A percentile compares a stretch with the other conserved stretches of the same genome.
Conservation (phyloP, 2,329 filamentous ascomycete species). For the Colletotrichum chlorophyti region DNA sequence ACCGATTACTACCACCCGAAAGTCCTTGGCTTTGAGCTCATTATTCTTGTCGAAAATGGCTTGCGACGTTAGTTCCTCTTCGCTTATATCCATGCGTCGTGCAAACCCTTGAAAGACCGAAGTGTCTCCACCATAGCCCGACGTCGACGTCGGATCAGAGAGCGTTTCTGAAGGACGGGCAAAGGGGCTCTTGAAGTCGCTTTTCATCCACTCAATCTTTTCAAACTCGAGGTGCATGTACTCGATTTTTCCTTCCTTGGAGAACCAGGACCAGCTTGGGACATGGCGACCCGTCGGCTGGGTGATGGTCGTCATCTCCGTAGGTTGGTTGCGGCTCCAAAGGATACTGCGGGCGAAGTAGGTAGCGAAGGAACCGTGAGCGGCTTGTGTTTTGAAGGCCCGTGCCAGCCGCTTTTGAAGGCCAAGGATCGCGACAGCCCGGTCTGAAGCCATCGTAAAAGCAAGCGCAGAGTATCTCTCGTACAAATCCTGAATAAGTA, state of each 20-base stretch:
- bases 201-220: neutral
- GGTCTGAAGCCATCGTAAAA: constrained; percentile 11
- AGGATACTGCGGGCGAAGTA: constrained; percentile 8
- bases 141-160: neutral
- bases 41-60: neutral
- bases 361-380: neutral
- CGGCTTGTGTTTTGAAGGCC: neutral
- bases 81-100: neutral
- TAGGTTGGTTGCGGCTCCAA: constrained; percentile 1
- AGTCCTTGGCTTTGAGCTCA: neutral
- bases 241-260: constrained; percentile 7
- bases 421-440: constrained; percentile 14
- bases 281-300: neutral
- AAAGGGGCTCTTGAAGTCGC: constrained; percentile 8
- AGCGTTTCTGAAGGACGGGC: neutral
- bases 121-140: neutral
- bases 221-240: constrained; percentile 11
- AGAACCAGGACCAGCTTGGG: constrained; percentile 20
- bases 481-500: constrained; percentile 13
- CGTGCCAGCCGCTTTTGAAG: constrained; percentile 7
- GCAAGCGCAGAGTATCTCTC: constrained; percentile 13
- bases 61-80: neutral
- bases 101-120: neutral
- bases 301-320: neutral
- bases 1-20: neutral